Base-by-base conservation (phyloP, 2,329 filamentous ascomycete genomes). In the Penicillium palitans region DNA sequence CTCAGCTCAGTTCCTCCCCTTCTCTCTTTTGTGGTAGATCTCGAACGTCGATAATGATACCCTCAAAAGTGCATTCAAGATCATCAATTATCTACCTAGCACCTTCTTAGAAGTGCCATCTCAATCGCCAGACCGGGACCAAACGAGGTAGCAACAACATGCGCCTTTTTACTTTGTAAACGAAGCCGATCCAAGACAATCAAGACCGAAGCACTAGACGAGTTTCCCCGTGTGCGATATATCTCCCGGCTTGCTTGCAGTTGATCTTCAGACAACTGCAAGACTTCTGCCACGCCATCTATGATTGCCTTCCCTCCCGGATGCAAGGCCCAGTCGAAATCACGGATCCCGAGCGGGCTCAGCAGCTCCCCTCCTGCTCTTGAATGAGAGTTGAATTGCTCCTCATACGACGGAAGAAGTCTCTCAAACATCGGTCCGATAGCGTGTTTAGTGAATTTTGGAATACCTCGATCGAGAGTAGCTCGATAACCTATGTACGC, bases 301-400 rank as follows among this genome's bases (percentile, higher is more conserved):
- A 54, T 46, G 6, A 54, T 54, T 10, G 52, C 24, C 17, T 4
- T 19, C 15, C 52, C 52, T 3, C 52, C 52, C 6, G 52, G 52
- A 29, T 54, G 52, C 24, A 54, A 31, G 12, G 52, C 52, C 52
- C 52, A 54, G 17, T 54, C 52, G 8, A 54, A 54, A 27, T 54
- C 42, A 19, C 8, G 2, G 6, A 46, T 12, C 2, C 24, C 52
- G 17, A 54, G 17, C 21, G 41, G 6, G 17, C 6, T 39, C 3
- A 7, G 17, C 4, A 47, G 2, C 31, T 46, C 2, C 17, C 24
- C 24, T 6, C 5, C n/a, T 12, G 8, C 5, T 29, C 24, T 29
- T n/a, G 10, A 12, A 2, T n/a, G 21, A 13, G 12, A 29, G 17
- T 10, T 17, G 2, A 39, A 4, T 21, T 46, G 21, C 7, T 39